A percentile compares a stretch with the other conserved stretches of the same genome.
Conservation (phyloP, 805 yeast genomes). For the Teunomyces lycoperdinae region DNA sequence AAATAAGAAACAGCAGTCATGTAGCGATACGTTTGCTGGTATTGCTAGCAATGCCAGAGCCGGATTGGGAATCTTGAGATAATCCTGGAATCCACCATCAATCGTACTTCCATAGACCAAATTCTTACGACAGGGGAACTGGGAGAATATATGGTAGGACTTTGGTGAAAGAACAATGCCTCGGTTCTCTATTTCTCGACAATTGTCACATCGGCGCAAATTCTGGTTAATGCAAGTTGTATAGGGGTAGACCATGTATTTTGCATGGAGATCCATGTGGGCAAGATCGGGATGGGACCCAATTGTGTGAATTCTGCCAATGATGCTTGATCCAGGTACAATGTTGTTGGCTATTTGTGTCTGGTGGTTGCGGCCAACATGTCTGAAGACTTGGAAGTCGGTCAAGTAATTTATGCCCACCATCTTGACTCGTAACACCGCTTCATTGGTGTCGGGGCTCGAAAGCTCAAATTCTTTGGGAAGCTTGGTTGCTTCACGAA, state of each 20-base stretch:
- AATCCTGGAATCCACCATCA: slow-evolving; percentile 42
- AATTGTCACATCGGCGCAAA: slow-evolving; percentile 17
- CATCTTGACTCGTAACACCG: slow-evolving; percentile 24
- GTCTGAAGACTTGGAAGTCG: slow-evolving; percentile 22
- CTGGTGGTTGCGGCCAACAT: slow-evolving; percentile 1
- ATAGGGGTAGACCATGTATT: slow-evolving; percentile 33
- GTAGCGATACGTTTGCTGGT: slow-evolving; percentile 31
- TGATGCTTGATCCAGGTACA: slow-evolving; percentile 34
- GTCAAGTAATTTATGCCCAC: slow-evolving; percentile 24
- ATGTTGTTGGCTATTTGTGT: slow-evolving; percentile 4
- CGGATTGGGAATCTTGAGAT: slow-evolving; percentile 25
- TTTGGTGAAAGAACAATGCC: neutral
- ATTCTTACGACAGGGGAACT: slow-evolving; percentile 20
- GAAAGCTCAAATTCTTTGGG: slow-evolving; percentile 21
- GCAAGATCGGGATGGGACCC: slow-evolving; percentile 4
- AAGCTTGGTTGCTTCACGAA: slow-evolving; percentile 25
- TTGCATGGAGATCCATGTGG: slow-evolving; percentile 9
- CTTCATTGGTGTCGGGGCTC: slow-evolving; percentile 12
- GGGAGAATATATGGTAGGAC: slow-evolving; percentile 11
- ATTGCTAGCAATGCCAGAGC: slow-evolving; percentile 22
- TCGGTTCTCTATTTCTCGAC: slow-evolving; percentile 8
- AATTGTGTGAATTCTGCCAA: slow-evolving; percentile 24
- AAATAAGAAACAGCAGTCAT: slow-evolving; percentile 33
- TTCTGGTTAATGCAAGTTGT: slow-evolving; percentile 30
- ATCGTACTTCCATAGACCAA: slow-evolving; percentile 31